Evolutionary conservation across 2,329 filamentous ascomycete species (phyloP).

Genomic region (Penicillium sp.): DNA sequence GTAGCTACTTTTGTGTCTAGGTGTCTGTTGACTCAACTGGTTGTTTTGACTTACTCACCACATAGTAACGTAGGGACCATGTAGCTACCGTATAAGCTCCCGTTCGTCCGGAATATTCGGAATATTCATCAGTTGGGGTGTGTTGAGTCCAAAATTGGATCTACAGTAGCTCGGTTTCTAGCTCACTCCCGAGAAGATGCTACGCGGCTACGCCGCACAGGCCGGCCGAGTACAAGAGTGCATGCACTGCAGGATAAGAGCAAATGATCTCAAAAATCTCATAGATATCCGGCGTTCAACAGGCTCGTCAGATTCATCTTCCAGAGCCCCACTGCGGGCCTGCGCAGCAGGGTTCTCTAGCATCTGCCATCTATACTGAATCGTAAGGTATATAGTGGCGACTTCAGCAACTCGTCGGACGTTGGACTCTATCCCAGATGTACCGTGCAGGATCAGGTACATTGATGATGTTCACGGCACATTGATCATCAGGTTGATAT

Average conservation of each 20-base stretch:
- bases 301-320: neutral
- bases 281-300: neutral
- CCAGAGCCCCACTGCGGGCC: constrained; percentile 5
- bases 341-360: neutral
- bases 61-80: neutral
- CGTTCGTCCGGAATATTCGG: neutral
- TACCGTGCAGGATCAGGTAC: neutral
- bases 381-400: neutral
- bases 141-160: neutral
- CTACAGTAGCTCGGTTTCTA: too few relatives aligned
- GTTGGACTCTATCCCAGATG: neutral
- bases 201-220: too few relatives aligned
- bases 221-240: too few relatives aligned
- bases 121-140: neutral
- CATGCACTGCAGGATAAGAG: neutral
- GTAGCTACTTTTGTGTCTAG: too few relatives aligned
- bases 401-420: neutral
- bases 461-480: neutral
- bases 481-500: neutral
- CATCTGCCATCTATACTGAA: neutral
- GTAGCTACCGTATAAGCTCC: neutral
- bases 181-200: too few relatives aligned
- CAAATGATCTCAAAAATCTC: neutral
- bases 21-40: too few relatives aligned
- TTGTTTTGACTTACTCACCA: neutral